Evolutionary conservation across 257 asterid species (phyloP), one percentile per base, ranked within the genome.

Genomic region (Hygrophila difformis): DNA sequence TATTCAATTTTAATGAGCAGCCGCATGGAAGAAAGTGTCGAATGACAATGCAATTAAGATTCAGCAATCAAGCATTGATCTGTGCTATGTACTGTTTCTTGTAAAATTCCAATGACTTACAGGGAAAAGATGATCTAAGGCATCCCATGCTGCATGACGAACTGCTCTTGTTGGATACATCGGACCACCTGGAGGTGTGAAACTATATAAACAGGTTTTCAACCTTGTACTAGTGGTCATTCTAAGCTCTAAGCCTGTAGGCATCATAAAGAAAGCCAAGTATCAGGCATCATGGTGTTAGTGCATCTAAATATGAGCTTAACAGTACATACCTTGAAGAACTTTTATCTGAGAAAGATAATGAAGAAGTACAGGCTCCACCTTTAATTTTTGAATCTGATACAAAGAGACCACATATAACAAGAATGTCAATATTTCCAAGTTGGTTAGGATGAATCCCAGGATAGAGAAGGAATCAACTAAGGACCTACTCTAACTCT

Each of bases 71-170:
- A 24, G 44, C 51, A 39, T 42, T 19, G 17, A 42, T 15, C 52
- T 41, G 17, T 5, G 17, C 2, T 23, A 10, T 19, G 5, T 34
- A 36, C n/a, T n/a, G n/a, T n/a, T n/a, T n/a, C 37, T 36, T 3
- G 48, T 47, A 47, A 47, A 55, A 8, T 23, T 19, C 31, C 11
- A 36, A 50, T 18, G 9, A 68, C 96, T 79, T 69, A 91, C 98
- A 19, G 96, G 98, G 63, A 85, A 91, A 60, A 91, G 95, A 64
- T 69, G 62, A 55, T 91, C 84, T 44, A 91, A 71, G 22, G 96
- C 71, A 5, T 85, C 81, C 98, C 98, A 91, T 39, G 96, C 96
- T 16, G 98, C 93, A 69, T 86, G 98, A 14, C 98, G 96, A 55
- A 91, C 96, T 56, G 78, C 88, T 78, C 98, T 70, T 34, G 98